phyloP scores from a whole-genome alignment of 2,329 filamentous ascomycete genomes.

The Scytalidium sp. region DNA sequence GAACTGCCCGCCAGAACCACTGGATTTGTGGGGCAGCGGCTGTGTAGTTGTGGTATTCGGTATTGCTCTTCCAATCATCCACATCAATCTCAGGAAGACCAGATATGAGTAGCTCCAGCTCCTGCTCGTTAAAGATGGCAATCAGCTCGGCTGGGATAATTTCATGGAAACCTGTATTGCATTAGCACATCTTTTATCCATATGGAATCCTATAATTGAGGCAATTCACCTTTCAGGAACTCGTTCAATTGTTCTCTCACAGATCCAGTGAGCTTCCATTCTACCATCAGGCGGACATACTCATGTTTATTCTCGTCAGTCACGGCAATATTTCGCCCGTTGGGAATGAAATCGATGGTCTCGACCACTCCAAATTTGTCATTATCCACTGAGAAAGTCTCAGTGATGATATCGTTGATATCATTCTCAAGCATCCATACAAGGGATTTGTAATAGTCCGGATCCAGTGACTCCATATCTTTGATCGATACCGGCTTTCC shows the following conservation, averaged over 20 bases:
- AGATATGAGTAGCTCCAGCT: conserved; percentile 93
- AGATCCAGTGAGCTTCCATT: conserved; percentile 87
- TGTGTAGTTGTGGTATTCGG: conserved; percentile 97
- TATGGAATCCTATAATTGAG: not conserved
- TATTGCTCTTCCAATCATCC: conserved; percentile 99
- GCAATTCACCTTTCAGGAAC: conserved; percentile 72
- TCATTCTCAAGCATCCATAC: conserved; percentile 99
- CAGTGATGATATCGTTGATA: conserved; percentile 95
- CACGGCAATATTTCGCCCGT: conserved; percentile 88
- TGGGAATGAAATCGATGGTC: conserved; percentile 80
- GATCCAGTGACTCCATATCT: conserved; percentile 98
- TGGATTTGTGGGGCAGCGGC: conserved; percentile 94
- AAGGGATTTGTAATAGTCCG: conserved; percentile 98
- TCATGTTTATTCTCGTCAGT: conserved; percentile 99
- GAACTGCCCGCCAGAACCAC: conserved; percentile 98
- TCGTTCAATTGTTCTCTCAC: conserved; percentile 93
- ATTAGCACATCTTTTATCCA: conserved; percentile 25
- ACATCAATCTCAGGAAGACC: conserved; percentile 96
- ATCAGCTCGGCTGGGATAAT: conserved; percentile 94
- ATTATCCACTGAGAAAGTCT: conserved; percentile 92
- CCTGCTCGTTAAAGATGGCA: conserved; percentile 97
- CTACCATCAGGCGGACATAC: conserved; percentile 90
- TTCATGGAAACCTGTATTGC: conserved; percentile 78
- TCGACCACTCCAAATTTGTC: conserved; percentile 90
- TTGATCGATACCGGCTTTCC: conserved; percentile 95